Evolutionary conservation across 2,329 filamentous ascomycete species (phyloP).

Genomic region (Alternaria sp.): DNA sequence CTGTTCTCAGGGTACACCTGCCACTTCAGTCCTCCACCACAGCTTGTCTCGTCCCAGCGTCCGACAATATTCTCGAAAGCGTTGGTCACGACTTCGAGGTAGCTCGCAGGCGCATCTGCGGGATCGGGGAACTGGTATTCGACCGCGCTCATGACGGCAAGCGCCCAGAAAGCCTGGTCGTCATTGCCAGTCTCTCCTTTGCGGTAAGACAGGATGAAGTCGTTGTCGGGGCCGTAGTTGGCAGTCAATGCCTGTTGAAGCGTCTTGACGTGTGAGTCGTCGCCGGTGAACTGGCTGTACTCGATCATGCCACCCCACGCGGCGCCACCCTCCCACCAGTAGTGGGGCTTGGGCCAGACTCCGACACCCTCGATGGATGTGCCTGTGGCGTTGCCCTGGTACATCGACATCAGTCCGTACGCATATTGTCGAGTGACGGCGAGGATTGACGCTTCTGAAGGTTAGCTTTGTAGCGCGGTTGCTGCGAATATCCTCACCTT

Average conservation of each 20-base stretch:
- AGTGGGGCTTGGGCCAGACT: constrained; percentile 52
- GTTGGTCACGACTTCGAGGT: constrained; percentile 71
- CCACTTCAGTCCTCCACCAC: constrained; percentile 77
- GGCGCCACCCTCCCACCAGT: constrained; percentile 57
- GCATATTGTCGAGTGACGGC: constrained; percentile 38
- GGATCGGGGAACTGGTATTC: constrained; percentile 71
- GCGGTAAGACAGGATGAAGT: constrained; percentile 54
- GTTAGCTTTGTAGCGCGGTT: neutral
- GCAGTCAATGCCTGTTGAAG: constrained; percentile 52
- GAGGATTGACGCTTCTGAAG: constrained; percentile 32
- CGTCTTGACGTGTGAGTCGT: constrained; percentile 51
- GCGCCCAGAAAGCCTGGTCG: constrained; percentile 77
- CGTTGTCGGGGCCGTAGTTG: constrained; percentile 50
- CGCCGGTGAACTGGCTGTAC: constrained; percentile 56
- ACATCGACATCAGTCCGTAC: constrained; percentile 44
- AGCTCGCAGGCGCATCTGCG: constrained; percentile 53
- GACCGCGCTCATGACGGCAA: constrained; percentile 70
- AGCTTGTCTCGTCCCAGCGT: constrained; percentile 73
- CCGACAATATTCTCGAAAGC: constrained; percentile 73
- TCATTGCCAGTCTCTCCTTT: constrained; percentile 65
- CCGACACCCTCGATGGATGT: constrained; percentile 42
- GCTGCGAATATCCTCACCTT: constrained; percentile 11
- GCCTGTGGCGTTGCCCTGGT: constrained; percentile 37
- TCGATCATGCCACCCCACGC: constrained; percentile 50
- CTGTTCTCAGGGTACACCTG: constrained; percentile 81